Evolutionary conservation across 2,329 filamentous ascomycete genomes (phyloP).

Genomic region (Atkinsonella texensis): DNA sequence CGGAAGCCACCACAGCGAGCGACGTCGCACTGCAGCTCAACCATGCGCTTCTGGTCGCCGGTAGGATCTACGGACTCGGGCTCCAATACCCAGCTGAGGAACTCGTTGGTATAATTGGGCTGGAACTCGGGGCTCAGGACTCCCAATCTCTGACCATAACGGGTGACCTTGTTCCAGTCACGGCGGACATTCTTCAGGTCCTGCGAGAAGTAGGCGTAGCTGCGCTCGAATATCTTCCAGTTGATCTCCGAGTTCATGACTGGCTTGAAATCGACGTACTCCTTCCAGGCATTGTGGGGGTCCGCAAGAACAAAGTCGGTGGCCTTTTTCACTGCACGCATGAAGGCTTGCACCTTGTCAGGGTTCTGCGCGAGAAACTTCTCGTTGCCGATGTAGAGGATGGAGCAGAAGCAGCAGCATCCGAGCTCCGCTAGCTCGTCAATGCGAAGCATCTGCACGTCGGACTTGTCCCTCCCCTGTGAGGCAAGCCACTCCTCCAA

Average conservation of each 20-base stretch:
- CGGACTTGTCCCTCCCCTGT: slow-evolving; percentile 49
- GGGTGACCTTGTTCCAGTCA: slow-evolving; percentile 69
- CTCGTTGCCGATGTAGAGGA: slow-evolving; percentile 72
- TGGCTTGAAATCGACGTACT: slow-evolving; percentile 63
- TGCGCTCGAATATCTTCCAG: slow-evolving; percentile 69
- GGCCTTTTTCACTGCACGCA: slow-evolving; percentile 61
- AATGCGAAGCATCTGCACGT: slow-evolving; percentile 72
- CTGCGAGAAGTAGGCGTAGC: slow-evolving; percentile 63
- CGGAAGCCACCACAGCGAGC: slow-evolving; percentile 53
- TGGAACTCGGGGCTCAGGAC: slow-evolving; percentile 51
- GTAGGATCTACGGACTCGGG: slow-evolving; percentile 53
- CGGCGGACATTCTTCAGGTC: slow-evolving; percentile 63
- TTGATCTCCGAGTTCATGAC: slow-evolving; percentile 56
- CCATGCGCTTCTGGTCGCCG: slow-evolving; percentile 67
- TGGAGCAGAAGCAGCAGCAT: slow-evolving; percentile 76
- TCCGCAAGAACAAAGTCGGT: slow-evolving; percentile 58
- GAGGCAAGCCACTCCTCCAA: slow-evolving; percentile 60
- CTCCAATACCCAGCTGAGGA: slow-evolving; percentile 53
- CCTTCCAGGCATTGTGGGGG: slow-evolving; percentile 51
- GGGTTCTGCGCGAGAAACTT: slow-evolving; percentile 53
- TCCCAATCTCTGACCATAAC: slow-evolving; percentile 61
- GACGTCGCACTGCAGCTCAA: slow-evolving; percentile 53
- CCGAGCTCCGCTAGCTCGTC: slow-evolving; percentile 69
- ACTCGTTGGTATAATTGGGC: slow-evolving; percentile 66
- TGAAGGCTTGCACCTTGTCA: slow-evolving; percentile 53